These are phyloP conservation scores for Tricholoma saponaceum DNA, from an alignment of 768 basidiomycete species.

Conservation along the genomic window DNA sequence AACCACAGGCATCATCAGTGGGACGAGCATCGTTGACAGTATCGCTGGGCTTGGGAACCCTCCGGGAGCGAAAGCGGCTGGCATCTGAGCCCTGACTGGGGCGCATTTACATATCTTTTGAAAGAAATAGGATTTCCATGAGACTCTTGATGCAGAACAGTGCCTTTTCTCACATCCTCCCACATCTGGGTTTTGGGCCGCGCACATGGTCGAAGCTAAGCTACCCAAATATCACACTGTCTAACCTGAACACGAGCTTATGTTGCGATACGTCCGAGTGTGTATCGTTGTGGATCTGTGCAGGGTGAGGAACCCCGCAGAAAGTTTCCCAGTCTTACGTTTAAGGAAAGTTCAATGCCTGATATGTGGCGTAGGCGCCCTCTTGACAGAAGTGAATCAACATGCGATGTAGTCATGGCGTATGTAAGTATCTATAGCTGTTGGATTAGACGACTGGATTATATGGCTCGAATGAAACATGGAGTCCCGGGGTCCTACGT, in stretches of 20 bases:
- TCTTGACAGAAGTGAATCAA: background rate
- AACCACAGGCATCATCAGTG: conserved; percentile 88
- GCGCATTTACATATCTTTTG: conserved; percentile 5
- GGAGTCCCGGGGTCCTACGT: background rate
- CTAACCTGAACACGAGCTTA: conserved; percentile 16
- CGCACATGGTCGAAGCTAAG: conserved; percentile 23
- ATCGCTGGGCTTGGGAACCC: conserved; percentile 43
- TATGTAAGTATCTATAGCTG: too few species aligned
- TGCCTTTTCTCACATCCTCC: conserved; percentile 17
- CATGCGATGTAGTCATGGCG: background rate
- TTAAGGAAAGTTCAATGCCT: conserved; percentile 14
- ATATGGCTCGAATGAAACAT: background rate
- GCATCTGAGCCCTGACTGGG: conserved; percentile 30
- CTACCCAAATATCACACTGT: conserved; percentile 6
- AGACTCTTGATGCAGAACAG: conserved; percentile 3
- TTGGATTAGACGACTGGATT: background rate
- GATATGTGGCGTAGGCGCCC: background rate
- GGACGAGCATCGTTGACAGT: conserved; percentile 66
- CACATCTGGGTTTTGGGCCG: too few species aligned
- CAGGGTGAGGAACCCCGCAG: conserved; percentile 17
- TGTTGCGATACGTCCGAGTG: conserved; percentile 49
- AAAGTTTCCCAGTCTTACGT: conserved; percentile 12
- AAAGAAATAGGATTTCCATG: conserved; percentile 4
- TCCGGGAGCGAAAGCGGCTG: conserved; percentile 37
- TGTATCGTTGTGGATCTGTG: conserved; percentile 22